These are phyloP conservation scores for Yamadazyma conglobata DNA, from an alignment of 1,139 yeast species.

Conservation along the genomic window DNA sequence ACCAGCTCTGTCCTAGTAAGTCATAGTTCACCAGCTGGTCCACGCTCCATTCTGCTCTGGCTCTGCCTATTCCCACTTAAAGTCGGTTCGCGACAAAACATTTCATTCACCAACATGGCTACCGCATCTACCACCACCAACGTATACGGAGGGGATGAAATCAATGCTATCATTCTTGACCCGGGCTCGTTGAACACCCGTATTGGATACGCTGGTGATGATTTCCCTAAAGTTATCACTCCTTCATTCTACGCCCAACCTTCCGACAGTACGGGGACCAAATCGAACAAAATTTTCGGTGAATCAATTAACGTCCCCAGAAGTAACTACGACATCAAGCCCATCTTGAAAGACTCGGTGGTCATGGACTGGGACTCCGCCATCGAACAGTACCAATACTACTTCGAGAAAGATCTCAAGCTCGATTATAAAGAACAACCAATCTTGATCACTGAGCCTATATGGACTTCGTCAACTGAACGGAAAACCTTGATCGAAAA, in stretches of 20 bases:
- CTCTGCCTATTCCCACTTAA: too few species aligned
- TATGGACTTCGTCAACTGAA: slow-evolving; percentile 74
- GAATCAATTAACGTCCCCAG: slow-evolving; percentile 57
- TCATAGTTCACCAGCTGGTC: too few species aligned
- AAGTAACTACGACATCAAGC: slow-evolving; percentile 48
- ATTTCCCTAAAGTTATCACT: slow-evolving; percentile 72
- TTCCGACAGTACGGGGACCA: slow-evolving; percentile 10
- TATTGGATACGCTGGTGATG: slow-evolving; percentile 93
- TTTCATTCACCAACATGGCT: slow-evolving; percentile 4
- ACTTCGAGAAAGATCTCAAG: slow-evolving; percentile 44
- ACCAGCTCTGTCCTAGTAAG: too few species aligned
- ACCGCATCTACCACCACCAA: slow-evolving; percentile 14
- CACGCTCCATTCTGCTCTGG: too few species aligned
- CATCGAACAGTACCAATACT: slow-evolving; percentile 58
- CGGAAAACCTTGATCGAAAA: slow-evolving; percentile 72
- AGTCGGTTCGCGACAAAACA: too few species aligned
- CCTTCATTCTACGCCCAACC: slow-evolving; percentile 54
- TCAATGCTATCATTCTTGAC: slow-evolving; percentile 86
- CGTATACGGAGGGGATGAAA: slow-evolving; percentile 67
- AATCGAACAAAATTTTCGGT: slow-evolving; percentile 41
- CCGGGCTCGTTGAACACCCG: slow-evolving; percentile 85
- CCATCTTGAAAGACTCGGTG: slow-evolving; percentile 59
- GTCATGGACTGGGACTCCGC: slow-evolving; percentile 76
- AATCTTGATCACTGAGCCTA: slow-evolving; percentile 74
- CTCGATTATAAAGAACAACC: slow-evolving; percentile 70